phyloP scores from a whole-genome alignment of 179 eudicot species.

The Beta corolliflora region DNA sequence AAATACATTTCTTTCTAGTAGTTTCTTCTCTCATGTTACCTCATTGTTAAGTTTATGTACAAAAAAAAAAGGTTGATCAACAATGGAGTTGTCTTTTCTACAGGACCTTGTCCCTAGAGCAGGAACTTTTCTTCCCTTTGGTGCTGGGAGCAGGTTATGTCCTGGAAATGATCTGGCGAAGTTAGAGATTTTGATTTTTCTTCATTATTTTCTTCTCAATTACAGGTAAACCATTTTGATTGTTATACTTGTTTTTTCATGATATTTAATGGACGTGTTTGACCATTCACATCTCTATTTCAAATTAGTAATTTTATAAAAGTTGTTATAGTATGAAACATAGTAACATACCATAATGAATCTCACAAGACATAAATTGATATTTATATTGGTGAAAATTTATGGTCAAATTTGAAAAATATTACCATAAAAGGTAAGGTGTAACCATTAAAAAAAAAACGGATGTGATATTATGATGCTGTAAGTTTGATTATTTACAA shows the following conservation, averaged over 20 bases:
- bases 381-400: too few relatives aligned
- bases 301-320: too few relatives aligned
- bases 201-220: constrained; percentile 77
- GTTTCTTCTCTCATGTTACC: too few relatives aligned
- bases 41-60: neutral
- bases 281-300: too few relatives aligned
- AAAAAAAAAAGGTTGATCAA: neutral
- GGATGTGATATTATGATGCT: too few relatives aligned
- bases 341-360: too few relatives aligned
- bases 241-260: neutral
- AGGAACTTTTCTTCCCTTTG: constrained; percentile 77
- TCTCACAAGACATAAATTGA: too few relatives aligned
- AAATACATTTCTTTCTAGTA: neutral
- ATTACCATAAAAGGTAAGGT: too few relatives aligned
- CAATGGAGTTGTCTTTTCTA: neutral
- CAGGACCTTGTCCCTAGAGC: constrained; percentile 59
- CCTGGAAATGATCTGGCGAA: constrained; percentile 94
- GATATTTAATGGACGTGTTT: too few relatives aligned
- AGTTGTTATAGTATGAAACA: too few relatives aligned
- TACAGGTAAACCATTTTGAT: constrained; percentile 47
- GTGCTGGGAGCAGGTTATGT: constrained; percentile 77
- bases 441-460: too few relatives aligned
- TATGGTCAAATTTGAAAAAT: too few relatives aligned
- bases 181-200: constrained; percentile 78
- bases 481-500: neutral